Conservation (phyloP, 306 rosid species). For the Trifolium dubium region DNA sequence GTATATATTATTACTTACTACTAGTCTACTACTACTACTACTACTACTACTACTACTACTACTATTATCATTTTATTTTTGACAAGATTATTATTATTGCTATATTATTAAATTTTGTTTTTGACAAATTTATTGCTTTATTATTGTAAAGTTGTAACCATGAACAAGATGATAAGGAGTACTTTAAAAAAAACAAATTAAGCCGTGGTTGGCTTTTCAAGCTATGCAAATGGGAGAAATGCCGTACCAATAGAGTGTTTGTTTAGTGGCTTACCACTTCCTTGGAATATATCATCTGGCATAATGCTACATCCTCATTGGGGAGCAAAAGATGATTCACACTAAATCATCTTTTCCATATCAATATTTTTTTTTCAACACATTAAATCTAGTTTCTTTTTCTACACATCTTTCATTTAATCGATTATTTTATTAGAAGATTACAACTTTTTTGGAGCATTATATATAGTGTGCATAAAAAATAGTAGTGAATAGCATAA, state of each 20-base stretch:
- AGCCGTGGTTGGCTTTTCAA: constrained; percentile 35
- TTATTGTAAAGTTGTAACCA: too few species aligned
- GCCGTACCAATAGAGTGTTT: constrained; percentile 36
- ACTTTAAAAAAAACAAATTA: neutral
- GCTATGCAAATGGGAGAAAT: constrained; percentile 8
- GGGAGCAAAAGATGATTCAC: constrained; percentile 41
- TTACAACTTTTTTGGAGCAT: neutral
- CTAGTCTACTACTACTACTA: too few species aligned
- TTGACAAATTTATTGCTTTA: neutral
- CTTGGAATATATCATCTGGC: constrained; percentile 20
- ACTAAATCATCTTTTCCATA: constrained; percentile 34
- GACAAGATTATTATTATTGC: too few species aligned
- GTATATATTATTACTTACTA: too few species aligned
- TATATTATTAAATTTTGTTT: too few species aligned
- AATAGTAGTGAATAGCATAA: neutral
- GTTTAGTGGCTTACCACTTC: constrained; percentile 44
- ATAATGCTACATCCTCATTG: constrained; percentile 43
- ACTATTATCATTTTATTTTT: too few species aligned
- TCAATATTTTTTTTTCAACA: constrained; percentile 23
- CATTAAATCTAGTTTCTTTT: neutral
- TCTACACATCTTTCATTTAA: neutral
- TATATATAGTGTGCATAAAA: constrained; percentile 10
- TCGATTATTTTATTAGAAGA: neutral
- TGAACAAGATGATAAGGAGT: neutral
- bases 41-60: too few species aligned